phyloP scores from a whole-genome alignment of 1,284 basidiomycete genomes.

The Boletellus deceptivus region DNA sequence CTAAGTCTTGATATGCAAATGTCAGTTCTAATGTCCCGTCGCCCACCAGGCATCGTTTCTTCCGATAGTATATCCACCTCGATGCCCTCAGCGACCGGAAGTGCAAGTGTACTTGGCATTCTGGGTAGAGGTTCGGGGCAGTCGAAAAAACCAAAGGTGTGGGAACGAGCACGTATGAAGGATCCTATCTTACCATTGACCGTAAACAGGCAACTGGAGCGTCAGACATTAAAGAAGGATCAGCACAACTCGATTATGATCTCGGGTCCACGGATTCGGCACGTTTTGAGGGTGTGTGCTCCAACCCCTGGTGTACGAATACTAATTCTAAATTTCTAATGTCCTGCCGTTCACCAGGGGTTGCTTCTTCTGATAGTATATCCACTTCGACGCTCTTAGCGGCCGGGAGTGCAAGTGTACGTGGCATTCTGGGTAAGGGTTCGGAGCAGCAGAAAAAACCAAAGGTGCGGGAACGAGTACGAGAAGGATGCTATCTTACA shows the following conservation, averaged over 20 bases:
- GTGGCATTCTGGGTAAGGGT: too few relatives aligned
- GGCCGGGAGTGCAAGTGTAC: too few relatives aligned
- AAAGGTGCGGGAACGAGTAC: neutral
- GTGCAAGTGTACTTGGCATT: neutral
- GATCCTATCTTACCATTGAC: neutral
- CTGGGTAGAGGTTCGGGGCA: neutral
- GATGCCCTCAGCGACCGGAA: too few relatives aligned
- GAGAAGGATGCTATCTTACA: neutral
- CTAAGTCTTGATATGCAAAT: neutral
- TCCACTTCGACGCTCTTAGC: neutral
- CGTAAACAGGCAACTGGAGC: neutral
- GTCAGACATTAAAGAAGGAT: neutral
- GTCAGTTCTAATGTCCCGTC: neutral
- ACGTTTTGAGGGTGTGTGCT: neutral
- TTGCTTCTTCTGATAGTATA: neutral
- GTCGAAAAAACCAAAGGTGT: neutral
- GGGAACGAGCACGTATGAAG: neutral
- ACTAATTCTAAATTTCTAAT: neutral
- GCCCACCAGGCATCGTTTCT: neutral
- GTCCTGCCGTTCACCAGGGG: neutral
- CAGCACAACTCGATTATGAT: neutral
- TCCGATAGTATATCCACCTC: neutral
- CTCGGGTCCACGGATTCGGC: neutral
- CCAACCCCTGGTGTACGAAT: neutral
- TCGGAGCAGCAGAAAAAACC: slow-evolving; percentile 1